phyloP scores from a whole-genome alignment of 306 rosid species.

The Ceratonia siliqua region DNA sequence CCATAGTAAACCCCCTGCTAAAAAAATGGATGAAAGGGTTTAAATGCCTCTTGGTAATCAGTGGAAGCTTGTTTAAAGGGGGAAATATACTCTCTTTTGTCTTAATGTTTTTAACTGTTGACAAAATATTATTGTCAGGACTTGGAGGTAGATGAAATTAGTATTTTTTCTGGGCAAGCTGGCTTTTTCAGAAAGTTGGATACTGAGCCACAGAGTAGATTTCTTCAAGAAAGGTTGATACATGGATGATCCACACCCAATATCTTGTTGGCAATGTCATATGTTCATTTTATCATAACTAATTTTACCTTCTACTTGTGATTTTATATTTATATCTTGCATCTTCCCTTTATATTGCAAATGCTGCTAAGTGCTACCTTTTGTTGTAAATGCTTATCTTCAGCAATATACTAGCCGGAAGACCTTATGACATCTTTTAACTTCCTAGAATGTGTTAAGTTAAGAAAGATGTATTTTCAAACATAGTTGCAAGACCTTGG shows the following conservation, averaged over 20 bases:
- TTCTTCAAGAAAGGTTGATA: slow-evolving; percentile 71
- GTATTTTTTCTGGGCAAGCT: slow-evolving; percentile 32
- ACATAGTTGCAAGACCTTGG: background rate
- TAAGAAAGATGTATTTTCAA: background rate
- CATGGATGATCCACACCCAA: background rate
- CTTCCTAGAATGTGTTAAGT: background rate
- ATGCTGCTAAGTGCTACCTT: slow-evolving; percentile 21
- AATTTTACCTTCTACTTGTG: background rate
- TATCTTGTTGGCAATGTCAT: slow-evolving; percentile 15
- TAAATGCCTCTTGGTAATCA: slow-evolving; percentile 9
- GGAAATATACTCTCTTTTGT: background rate
- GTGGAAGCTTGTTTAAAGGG: slow-evolving; percentile 31
- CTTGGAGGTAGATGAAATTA: slow-evolving; percentile 33
- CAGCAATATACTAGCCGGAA: background rate
- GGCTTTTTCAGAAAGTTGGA: slow-evolving; percentile 36
- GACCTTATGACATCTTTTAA: background rate
- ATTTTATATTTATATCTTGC: background rate
- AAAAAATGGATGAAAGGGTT: background rate
- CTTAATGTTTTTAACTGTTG: slow-evolving; percentile 29
- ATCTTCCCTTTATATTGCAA: slow-evolving; percentile 19
- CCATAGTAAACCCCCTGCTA: background rate
- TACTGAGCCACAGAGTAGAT: slow-evolving; percentile 52
- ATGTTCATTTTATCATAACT: background rate
- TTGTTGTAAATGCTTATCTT: background rate
- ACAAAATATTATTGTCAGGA: slow-evolving; percentile 48